A percentile compares a stretch with the other conserved stretches of the same genome.
phyloP scores from a whole-genome alignment of 495 filamentous ascomycete genomes.

The Trypethelium eluteriae region DNA sequence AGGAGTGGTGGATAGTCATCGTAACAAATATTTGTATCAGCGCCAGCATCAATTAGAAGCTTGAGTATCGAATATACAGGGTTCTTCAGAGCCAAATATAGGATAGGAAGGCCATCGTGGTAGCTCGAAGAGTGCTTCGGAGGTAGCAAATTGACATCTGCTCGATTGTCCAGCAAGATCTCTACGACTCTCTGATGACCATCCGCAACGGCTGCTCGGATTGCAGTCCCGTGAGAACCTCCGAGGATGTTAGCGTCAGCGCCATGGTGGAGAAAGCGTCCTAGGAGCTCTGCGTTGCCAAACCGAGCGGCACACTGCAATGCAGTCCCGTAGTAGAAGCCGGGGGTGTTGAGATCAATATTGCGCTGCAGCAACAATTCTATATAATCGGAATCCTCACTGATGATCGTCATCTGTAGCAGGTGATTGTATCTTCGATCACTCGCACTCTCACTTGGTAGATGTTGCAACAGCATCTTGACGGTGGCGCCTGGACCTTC shows the following conservation, averaged over 20 bases:
- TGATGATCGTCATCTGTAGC: neutral
- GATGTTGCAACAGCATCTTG: neutral
- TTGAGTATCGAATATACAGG: too few species aligned
- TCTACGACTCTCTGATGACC: neutral
- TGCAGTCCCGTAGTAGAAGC: constrained; percentile 15
- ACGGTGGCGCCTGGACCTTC: neutral
- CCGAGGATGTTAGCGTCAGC: constrained; percentile 16
- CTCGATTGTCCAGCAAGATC: neutral
- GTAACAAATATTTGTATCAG: neutral
- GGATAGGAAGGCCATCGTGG: neutral
- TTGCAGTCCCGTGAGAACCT: constrained; percentile 13
- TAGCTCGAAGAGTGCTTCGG: neutral
- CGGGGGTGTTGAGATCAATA: constrained; percentile 13
- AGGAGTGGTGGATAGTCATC: neutral
- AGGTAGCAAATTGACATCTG: neutral
- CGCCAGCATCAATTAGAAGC: neutral
- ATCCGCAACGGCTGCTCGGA: constrained; percentile 12
- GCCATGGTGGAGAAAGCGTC: constrained; percentile 12
- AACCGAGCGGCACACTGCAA: constrained; percentile 8
- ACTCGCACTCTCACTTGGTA: neutral
- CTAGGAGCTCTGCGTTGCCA: neutral
- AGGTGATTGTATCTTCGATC: neutral
- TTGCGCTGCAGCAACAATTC: constrained; percentile 11
- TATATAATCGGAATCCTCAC: neutral
- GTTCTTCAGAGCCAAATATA: neutral